Evolutionary conservation across 306 rosid species (phyloP), one percentile per base, ranked within the genome.

Genomic region (Vigna unguiculata): DNA sequence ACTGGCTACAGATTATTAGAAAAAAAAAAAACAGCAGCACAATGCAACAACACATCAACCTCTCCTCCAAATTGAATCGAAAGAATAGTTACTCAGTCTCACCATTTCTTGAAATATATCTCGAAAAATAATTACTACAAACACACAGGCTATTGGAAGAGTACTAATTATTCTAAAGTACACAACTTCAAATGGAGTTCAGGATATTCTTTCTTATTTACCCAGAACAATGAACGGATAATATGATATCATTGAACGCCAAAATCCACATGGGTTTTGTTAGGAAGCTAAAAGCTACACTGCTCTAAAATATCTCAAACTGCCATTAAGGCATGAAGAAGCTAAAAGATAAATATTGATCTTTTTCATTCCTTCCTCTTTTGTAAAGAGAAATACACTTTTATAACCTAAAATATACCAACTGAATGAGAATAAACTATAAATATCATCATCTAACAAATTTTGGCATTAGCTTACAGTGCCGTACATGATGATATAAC

Each of bases 241-340:
- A 34, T 41, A 62, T 41, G 34, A 54, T 49, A 74, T 69, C 71
- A 69, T 11, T 36, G 52, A 61, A 72, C 38, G 59, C 51, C 38
- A 74, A 61, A 20, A n/a, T 65, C 61, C 53, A 47, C 9, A 19
- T 71, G 28, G 19, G 71, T 62, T 30, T 43, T 38, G 43, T 38
- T 38, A 38, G 43, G 3, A 38, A 38, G 43, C 43, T 38, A 38
- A 28, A 28, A 28, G 32, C 32, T 28, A 28, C 32, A 28, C 32
- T 28, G 32, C 32, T 28, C 32, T 28, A 28, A 28, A 28, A 28
- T 28, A 28, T 28, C 32, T 28, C 32, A 28, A 28, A 28, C 32
- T 28, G 32, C 32, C 32, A 28, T 28, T 28, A 28, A 28, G 4
- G 32, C 32, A 28, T 28, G 32, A 28, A 28, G 3, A 38, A 38